Evolutionary conservation across 139 green algal species (phyloP), one percentile per base, ranked within the genome.

Genomic region (Chlamydomonas sp.): DNA sequence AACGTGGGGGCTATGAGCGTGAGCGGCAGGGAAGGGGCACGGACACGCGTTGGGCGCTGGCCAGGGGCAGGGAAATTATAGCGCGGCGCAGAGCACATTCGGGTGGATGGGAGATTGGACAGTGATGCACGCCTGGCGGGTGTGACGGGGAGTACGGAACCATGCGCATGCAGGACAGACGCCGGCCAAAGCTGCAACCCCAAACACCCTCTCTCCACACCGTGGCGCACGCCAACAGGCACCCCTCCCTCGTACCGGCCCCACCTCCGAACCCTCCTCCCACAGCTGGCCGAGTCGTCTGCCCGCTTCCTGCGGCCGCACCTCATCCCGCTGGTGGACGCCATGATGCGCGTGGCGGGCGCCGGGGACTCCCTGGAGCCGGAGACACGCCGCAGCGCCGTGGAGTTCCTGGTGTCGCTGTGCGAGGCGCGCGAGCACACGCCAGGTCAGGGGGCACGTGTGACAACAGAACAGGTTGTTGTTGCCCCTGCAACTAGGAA

Each of bases 371-470:
- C 78, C 0, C 89, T 97, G 84, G 93, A 96, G 8, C 85, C 91
- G 3, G 85, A 88, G 17, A 96, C 93, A 4, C 93, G 98, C 63
- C 93, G 93, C 59, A 91, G 99, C 68, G 97, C 98, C 5, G 94
- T 94, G 2, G 98, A 99, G 94, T 98, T 99, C 73, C 88, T 99
- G 85, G 95, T 99, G 57, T 98, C 97, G 58, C 93, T 99, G 84
- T 96, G 94, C 59, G 98, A 99, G 93, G 96, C 96, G 61, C 90
- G 98, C 49, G 97, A 99, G 83, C 83, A 87, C n/a, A 81, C 73
- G 73, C 85, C 95, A 94, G 90, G 81, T 90, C 14, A 62, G 61
- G 66, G 66, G 6, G 62, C 18, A 58, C 59, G 15, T 7, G 78
- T 83, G 60, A 49, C 31, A 49, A 49, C 31, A 49, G 31, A 49